Conservation (phyloP, 176 grass and related monocot species). For the Phyllostachys edulis region DNA sequence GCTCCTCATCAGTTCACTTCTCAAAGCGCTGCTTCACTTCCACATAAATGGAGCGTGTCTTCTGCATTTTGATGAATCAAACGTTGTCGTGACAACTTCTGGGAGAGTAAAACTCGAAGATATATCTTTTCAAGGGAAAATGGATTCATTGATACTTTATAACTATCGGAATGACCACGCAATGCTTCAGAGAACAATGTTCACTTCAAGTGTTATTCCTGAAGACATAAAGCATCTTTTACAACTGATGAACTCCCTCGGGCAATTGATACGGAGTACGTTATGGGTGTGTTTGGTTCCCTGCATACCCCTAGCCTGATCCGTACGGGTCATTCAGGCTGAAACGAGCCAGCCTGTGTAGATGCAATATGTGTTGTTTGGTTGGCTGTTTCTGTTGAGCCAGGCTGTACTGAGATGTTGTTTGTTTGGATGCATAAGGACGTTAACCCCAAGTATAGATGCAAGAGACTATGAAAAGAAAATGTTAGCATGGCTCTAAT, state of each 20-base stretch:
- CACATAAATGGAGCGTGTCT: neutral
- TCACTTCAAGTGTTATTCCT: neutral
- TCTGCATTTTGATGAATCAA: neutral
- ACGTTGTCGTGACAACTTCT: neutral
- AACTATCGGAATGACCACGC: neutral
- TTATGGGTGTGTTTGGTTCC: too few relatives aligned
- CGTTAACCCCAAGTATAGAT: too few relatives aligned
- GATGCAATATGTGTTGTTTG: too few relatives aligned
- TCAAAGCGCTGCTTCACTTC: neutral
- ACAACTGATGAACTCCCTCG: neutral
- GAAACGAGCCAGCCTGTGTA: too few relatives aligned
- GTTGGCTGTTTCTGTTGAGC: too few relatives aligned
- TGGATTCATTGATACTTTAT: neutral
- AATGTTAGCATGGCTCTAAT: too few relatives aligned
- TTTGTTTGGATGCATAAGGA: too few relatives aligned
- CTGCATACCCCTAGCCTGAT: too few relatives aligned
- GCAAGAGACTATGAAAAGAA: too few relatives aligned
- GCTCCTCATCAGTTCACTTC: neutral
- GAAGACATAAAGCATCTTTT: neutral
- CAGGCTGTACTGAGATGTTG: too few relatives aligned
- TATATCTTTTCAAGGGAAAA: neutral
- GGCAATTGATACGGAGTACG: neutral
- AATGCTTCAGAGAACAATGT: neutral
- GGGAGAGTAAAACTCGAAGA: neutral
- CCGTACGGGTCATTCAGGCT: too few relatives aligned